A percentile compares a stretch with the other conserved stretches of the same genome.
Evolutionary conservation across 768 basidiomycete species (phyloP).

Genomic region (Trametes cinnabarina): DNA sequence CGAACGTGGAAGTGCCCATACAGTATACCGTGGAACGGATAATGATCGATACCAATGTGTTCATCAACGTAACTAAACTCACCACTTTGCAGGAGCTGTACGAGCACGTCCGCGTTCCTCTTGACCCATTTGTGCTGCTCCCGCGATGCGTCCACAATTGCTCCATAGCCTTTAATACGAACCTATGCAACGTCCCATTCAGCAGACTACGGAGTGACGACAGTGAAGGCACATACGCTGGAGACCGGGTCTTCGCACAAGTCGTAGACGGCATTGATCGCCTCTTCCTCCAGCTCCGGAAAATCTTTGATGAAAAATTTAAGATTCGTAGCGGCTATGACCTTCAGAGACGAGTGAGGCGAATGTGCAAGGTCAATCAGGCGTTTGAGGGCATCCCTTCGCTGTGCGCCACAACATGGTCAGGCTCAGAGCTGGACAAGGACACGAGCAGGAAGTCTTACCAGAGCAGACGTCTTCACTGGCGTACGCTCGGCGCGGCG

Average conservation of each 20-base stretch:
- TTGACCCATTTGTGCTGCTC: conserved; percentile 59
- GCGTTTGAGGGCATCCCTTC: conserved; percentile 48
- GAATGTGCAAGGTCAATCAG: conserved; percentile 56
- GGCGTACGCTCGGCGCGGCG: conserved; percentile 42
- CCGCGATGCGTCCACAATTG: conserved; percentile 50
- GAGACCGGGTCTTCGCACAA: conserved; percentile 67
- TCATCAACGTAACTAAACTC: conserved; percentile 32
- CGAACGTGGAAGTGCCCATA: too few species aligned
- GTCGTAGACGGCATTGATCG: conserved; percentile 77
- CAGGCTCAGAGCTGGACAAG: not conserved
- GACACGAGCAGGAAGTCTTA: conserved; percentile 25
- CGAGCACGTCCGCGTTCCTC: conserved; percentile 70
- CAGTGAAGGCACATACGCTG: conserved; percentile 37
- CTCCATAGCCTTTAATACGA: conserved; percentile 65
- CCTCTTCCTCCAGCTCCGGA: conserved; percentile 69
- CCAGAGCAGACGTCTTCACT: conserved; percentile 39
- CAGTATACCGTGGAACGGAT: too few species aligned
- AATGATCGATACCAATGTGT: too few species aligned
- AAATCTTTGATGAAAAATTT: conserved; percentile 62
- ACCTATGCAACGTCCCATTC: conserved; percentile 41
- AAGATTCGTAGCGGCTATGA: conserved; percentile 57
- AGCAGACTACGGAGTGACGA: not conserved
- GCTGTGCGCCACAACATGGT: conserved; percentile 35
- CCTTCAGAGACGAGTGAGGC: conserved; percentile 45
- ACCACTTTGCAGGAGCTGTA: conserved; percentile 78